Percentiles rank a stretch among this genome's conserved stretches.
Evolutionary conservation across 2,329 filamentous ascomycete species (phyloP).

Genomic region (Pezicula carpinea): DNA sequence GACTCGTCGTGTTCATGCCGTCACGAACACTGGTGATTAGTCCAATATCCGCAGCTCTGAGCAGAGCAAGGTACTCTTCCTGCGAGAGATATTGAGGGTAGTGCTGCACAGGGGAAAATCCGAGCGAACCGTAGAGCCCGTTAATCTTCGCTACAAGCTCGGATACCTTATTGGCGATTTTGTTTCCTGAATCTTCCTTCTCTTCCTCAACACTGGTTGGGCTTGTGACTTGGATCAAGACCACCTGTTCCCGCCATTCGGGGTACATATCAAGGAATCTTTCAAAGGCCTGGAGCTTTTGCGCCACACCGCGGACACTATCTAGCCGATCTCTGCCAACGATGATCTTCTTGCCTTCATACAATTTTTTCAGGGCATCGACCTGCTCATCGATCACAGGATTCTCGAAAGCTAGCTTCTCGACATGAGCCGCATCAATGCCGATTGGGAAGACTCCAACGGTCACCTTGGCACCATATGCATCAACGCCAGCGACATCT

Average conservation of each 20-base stretch:
- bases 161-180: conserved; percentile 83
- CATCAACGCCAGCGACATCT: conserved; percentile 78
- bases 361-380: conserved; percentile 67
- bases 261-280: conserved; percentile 92
- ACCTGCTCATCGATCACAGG: conserved; percentile 68
- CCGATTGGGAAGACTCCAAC: conserved; percentile 94
- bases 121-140: conserved; percentile 79
- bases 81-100: conserved; percentile 88
- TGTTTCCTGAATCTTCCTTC: conserved; percentile 70
- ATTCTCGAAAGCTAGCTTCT: conserved; percentile 67
- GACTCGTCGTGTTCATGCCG: conserved; percentile 95
- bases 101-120: conserved; percentile 88
- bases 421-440: conserved; percentile 80
- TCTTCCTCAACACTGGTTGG: conserved; percentile 77
- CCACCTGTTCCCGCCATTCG: conserved; percentile 81
- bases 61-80: conserved; percentile 91
- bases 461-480: conserved; percentile 82
- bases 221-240: conserved; percentile 92
- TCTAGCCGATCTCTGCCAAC: conserved; percentile 93
- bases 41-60: conserved; percentile 84
- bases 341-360: conserved; percentile 89
- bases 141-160: conserved; percentile 91
- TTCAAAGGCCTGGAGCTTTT: conserved; percentile 88
- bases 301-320: conserved; percentile 87
- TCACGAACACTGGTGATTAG: conserved; percentile 94